Evolutionary conservation across 768 basidiomycete genomes (phyloP), one percentile per base, ranked within the genome.

Genomic region (Chalciporus pseudorubinellus): DNA sequence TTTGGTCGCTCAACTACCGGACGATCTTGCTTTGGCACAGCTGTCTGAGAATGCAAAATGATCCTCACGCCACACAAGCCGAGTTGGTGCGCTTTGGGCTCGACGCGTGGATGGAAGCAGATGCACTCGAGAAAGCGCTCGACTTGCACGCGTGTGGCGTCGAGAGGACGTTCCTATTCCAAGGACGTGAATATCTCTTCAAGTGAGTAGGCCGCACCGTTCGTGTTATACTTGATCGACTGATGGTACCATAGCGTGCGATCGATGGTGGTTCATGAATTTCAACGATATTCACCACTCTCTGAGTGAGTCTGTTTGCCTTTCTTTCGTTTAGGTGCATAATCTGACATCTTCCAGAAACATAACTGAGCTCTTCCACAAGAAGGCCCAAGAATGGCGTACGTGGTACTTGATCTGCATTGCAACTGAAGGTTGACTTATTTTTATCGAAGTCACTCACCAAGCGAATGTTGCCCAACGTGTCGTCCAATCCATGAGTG

Each of bases 1-100:
- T 89, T 19, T 90, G 85, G 87, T 85, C 85, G n/a, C 70, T 89
- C 46, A 80, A 84, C 61, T 80, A 85, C 59, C 81, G 85, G 41
- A 74, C 79, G 7, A 83, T 84, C 70, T 70, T 90, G 19, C 70
- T 89, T 31, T 91, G 88, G 87, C 81, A 86, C 64, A 77, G 77
- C 19, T 91, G 88, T 59, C 72, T 84, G 48, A 80, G 79, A 44
- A 81, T 84, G 74, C 80, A 81, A 39, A 43, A 58, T 14, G 74
- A 76, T 46, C 61, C 74, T 36, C 52, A 24, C 20, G 70, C 73
- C 24, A 65, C 72, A 24, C 78, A 84, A 41, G 60, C 67, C 3
- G 78, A 82, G 31, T 82, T 81, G 61, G 78, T 80, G 13, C 74
- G 78, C 29, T 89, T 86, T 62, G 85, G 81, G 10, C 69, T 83